Evolutionary conservation across 2,329 filamentous ascomycete species (phyloP), one percentile per base, ranked within the genome.

Genomic region (Coniochaeta hoffmannii): DNA sequence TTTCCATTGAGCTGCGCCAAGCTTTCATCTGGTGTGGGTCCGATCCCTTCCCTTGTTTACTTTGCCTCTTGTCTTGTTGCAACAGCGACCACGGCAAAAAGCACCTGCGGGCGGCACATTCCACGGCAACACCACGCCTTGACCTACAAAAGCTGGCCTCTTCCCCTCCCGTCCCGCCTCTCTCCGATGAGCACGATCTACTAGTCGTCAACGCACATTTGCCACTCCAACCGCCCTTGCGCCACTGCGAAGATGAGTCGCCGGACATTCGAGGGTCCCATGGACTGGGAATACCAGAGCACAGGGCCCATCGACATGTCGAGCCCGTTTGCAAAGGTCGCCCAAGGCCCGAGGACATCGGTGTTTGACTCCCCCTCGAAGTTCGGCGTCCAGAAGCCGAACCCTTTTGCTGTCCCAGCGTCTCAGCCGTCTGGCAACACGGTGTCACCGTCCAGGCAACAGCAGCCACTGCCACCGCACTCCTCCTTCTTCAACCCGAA

Each of bases 231-330:
- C 46, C 4, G 12, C 22, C 46, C 5, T 5, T 12, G 36, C 14
- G 36, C 36, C 36, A 7, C 15, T 41, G 36, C 36, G 38, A 61
- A 56, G 17, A 83, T 81, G 76, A 75, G 81, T 54, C 74, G 75
- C 61, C 74, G 83, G 63, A 82, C 78, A 1, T 78, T 74, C 60
- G 82, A 86, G 68, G 74, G 80, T 58, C 82, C 74, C 59, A 87
- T 87, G 83, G 83, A 86, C 63, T 87, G 81, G 80, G 81, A 86
- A 65, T 86, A 83, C 66, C 77, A 85, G 62, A 76, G 74, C 58
- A 68, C 72, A 50, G 81, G 77, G 1, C 82, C 81, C 17, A 68
- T 82, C 58, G 83, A 86, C 68, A 76, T 76, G 17, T 81, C 80
- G 10, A 85, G 82, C 60, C 83, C 83, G 2, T 86, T 86, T 66